These are phyloP conservation scores for Echeveria elegans DNA, from an alignment of 164 flowering plant species.

Conservation along the genomic window DNA sequence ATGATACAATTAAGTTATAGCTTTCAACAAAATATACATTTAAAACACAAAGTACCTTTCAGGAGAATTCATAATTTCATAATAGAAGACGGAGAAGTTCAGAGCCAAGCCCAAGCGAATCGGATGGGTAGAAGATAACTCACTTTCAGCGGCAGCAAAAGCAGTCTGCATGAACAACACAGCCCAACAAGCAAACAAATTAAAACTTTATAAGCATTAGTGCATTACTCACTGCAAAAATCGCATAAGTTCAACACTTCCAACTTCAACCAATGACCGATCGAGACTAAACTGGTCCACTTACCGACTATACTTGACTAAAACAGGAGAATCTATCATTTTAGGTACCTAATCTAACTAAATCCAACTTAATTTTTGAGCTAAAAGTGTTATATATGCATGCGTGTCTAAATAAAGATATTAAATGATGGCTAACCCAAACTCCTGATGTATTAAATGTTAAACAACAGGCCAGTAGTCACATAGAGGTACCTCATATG, in stretches of 20 bases:
- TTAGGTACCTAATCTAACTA: background rate
- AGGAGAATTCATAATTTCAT: conserved; percentile 6
- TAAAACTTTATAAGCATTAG: background rate
- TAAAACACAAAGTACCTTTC: background rate
- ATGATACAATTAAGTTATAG: too few relatives aligned
- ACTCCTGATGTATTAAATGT: too few relatives aligned
- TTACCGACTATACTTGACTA: background rate
- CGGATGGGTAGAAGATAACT: background rate
- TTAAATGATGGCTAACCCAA: background rate
- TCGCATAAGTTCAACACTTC: background rate
- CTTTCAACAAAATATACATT: background rate
- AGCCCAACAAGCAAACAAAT: background rate
- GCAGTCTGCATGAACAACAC: conserved; percentile 1
- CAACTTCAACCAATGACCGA: background rate
- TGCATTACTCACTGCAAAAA: background rate
- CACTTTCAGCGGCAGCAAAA: background rate
- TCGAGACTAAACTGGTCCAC: background rate
- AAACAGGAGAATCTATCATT: background rate
- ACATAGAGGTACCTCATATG: background rate
- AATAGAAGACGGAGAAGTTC: conserved; percentile 7
- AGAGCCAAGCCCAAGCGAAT: conserved; percentile 8
- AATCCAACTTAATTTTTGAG: background rate
- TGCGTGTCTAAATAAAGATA: background rate
- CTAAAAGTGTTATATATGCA: background rate
- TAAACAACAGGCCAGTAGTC: background rate